A percentile compares a stretch with the other conserved stretches of the same genome.
These are phyloP conservation scores for Phytophthora lateralis DNA, from an alignment of 352 stramenopile species.

Conservation along the genomic window DNA sequence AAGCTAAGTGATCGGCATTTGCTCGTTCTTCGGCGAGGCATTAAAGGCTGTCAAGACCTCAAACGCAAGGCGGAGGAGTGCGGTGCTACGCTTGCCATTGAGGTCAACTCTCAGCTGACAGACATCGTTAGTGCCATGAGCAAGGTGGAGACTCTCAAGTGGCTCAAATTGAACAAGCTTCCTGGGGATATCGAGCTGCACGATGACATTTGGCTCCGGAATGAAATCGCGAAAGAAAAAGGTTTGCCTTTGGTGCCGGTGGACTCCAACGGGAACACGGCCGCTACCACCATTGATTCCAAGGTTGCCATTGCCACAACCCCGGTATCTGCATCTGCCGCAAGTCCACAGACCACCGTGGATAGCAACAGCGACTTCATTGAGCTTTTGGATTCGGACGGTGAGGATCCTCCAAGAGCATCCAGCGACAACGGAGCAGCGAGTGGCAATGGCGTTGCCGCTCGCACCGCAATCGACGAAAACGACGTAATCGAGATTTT, in stretches of 20 bases:
- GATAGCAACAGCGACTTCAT: conserved; percentile 56
- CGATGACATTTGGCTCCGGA: conserved; percentile 69
- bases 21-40: conserved; percentile 71
- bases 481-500: conserved; percentile 50
- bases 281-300: conserved; percentile 3
- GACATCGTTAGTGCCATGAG: conserved; percentile 82
- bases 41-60: conserved; percentile 73
- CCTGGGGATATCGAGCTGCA: conserved; percentile 73
- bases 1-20: conserved; percentile 64
- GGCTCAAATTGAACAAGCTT: conserved; percentile 72
- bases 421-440: conserved; percentile 9
- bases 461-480: conserved; percentile 19
- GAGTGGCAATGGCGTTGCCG: background rate
- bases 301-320: conserved; percentile 8
- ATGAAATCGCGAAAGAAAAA: conserved; percentile 71
- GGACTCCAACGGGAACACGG: background rate
- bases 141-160: conserved; percentile 60
- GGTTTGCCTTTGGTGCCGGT: conserved; percentile 28
- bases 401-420: conserved; percentile 32
- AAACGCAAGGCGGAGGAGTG: conserved; percentile 63
- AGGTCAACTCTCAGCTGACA: conserved; percentile 76
- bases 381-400: conserved; percentile 66
- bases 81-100: conserved; percentile 72
- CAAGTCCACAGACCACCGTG: conserved; percentile 33
- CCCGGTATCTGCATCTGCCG: conserved; percentile 7